Evolutionary conservation across 768 basidiomycete species (phyloP), one percentile per base, ranked within the genome.

Genomic region (Candolleomyces aberdarensis): DNA sequence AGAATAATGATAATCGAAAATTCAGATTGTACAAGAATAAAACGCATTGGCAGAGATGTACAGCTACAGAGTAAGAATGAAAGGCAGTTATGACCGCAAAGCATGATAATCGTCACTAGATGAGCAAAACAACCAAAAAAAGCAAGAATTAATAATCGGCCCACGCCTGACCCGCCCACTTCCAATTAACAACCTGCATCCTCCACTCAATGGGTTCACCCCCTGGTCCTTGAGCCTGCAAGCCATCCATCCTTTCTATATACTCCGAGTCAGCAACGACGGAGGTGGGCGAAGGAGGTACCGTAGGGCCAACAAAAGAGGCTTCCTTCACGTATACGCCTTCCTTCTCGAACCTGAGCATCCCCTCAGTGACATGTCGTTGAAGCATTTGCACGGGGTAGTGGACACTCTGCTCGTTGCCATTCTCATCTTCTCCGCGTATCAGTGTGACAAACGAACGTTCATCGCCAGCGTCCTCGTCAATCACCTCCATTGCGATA

Each of bases 111-210:
- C 55, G 43, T 67, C 0, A 68, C 20, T 49, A 49, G 22, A 49
- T 49, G 48, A 49, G 20, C 20, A 22, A 19, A 20, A 44, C 2
- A 44, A 44, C 14, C 13, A 49, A 22, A 49, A 19, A 49, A 49
- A 14, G 70, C 1, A 20, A 14, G 32, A 52, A 52, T 36, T 55
- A 55, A 55, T 55, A 55, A 19, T 55, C 53, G 10, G 11, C 20
- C 53, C 53, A 55, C 9, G 53, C 53, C 22, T 55, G 53, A 7
- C 60, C 60, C 3, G 73, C 73, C 76, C 76, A 79, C 67, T 71
- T 77, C 78, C 78, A 79, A 59, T 73, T 69, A 63, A 70, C 75
- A 8, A 77, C 76, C 58, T 74, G 72, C n/a, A 78, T 74, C 40
- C 73, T 69, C 76, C 78, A 79, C 68, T 78, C 76, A 4, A 73